These are phyloP conservation scores for Prillingera fragicola DNA, from an alignment of 1,284 basidiomycete species.

Conservation along the genomic window DNA sequence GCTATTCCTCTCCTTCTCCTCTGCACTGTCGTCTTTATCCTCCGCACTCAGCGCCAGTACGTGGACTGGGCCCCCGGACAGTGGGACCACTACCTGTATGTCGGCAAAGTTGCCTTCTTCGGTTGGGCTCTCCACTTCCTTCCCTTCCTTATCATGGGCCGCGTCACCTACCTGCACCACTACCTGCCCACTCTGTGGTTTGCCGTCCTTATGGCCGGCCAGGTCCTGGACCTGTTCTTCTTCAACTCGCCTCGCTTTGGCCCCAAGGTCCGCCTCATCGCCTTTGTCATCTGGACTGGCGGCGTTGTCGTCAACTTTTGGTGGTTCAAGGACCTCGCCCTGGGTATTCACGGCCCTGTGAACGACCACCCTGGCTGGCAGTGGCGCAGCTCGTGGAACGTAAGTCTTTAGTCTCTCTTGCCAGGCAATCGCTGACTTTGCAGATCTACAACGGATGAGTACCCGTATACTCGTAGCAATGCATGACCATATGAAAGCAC, in stretches of 20 bases:
- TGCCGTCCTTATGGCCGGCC: conserved; percentile 82
- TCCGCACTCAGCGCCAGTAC: conserved; percentile 82
- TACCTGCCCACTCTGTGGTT: conserved; percentile 90
- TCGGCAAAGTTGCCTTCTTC: conserved; percentile 80
- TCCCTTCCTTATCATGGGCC: conserved; percentile 94
- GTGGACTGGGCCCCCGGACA: conserved; percentile 86
- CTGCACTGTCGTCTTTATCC: conserved; percentile 64
- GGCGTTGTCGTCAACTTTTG: conserved; percentile 74
- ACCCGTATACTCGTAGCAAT: conserved; percentile 7
- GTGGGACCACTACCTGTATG: conserved; percentile 93
- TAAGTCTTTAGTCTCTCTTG: conserved; percentile 24
- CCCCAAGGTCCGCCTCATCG: conserved; percentile 61
- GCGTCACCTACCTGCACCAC: conserved; percentile 54
- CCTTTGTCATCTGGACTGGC: conserved; percentile 60
- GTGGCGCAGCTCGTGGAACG: conserved; percentile 58
- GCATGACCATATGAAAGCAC: too few species aligned
- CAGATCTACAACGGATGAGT: conserved; percentile 32
- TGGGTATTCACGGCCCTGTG: conserved; percentile 81
- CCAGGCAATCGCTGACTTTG: conserved; percentile 3
- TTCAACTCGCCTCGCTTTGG: conserved; percentile 65
- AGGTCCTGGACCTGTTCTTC: conserved; percentile 86
- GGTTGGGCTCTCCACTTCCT: conserved; percentile 90
- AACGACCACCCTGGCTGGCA: conserved; percentile 67
- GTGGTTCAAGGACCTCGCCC: conserved; percentile 87
- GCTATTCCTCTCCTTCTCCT: conserved; percentile 60